phyloP scores from a whole-genome alignment of 2,329 filamentous ascomycete genomes.

The Cercospora nicotianae region DNA sequence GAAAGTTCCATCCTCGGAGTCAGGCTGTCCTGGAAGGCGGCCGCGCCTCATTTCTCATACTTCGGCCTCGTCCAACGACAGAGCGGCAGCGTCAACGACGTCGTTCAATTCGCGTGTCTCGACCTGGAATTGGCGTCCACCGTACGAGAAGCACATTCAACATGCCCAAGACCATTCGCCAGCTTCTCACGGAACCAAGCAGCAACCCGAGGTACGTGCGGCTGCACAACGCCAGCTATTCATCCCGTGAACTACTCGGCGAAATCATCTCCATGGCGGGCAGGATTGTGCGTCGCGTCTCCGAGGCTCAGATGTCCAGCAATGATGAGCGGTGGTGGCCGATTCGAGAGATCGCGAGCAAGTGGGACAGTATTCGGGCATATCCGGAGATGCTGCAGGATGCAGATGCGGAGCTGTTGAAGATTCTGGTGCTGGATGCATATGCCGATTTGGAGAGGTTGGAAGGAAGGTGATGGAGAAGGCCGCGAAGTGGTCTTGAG shows the following conservation, averaged over 20 bases:
- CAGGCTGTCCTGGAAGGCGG: neutral
- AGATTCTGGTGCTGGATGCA: conserved; percentile 26
- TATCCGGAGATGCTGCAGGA: conserved; percentile 26
- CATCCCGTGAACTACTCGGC: conserved; percentile 16
- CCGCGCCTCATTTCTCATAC: neutral
- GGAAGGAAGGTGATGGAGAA: conserved; percentile 1
- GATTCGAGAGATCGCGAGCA: conserved; percentile 23
- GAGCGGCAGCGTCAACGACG: neutral
- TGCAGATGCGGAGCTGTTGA: conserved; percentile 22
- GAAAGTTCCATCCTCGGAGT: neutral
- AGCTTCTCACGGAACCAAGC: conserved; percentile 18
- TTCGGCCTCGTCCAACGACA: neutral
- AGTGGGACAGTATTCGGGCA: conserved; percentile 26
- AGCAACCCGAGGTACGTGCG: conserved; percentile 22
- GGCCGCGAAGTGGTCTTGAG: too few relatives aligned
- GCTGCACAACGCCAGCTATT: conserved; percentile 21
- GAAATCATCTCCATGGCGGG: conserved; percentile 24
- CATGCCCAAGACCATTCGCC: conserved; percentile 21
- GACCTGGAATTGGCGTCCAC: neutral
- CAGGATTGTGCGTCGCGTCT: conserved; percentile 17
- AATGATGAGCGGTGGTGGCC: conserved; percentile 21
- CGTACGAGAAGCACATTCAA: neutral
- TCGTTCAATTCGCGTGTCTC: neutral
- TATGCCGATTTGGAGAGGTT: conserved; percentile 25
- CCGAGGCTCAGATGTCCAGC: conserved; percentile 19